A percentile compares a stretch with the other conserved stretches of the same genome.
Conservation (phyloP, 176 grass and related monocot genomes). For the bread wheat (Triticum aestivum) region DNA sequence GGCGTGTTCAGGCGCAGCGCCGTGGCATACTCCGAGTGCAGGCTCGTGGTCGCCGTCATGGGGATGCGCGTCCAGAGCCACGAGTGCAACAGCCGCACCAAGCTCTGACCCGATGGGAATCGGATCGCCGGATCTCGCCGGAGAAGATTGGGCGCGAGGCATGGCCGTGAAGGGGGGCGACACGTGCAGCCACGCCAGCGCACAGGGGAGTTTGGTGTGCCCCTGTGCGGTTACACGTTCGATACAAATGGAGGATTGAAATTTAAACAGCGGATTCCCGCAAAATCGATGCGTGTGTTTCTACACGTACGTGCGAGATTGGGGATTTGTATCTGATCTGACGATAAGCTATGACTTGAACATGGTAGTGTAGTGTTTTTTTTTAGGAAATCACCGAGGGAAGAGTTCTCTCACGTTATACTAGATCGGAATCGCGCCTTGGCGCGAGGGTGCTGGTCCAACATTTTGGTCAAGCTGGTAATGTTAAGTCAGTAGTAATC, state of each 20-base stretch:
- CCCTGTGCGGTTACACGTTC: background rate
- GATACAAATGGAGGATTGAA: background rate
- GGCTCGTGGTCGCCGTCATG: conserved; percentile 28
- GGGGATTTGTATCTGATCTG: background rate
- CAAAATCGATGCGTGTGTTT: background rate
- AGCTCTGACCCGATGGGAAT: conserved; percentile 38
- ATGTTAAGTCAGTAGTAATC: too few species aligned
- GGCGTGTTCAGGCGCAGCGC: conserved; percentile 58
- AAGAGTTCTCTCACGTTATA: too few species aligned
- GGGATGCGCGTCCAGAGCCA: conserved; percentile 47
- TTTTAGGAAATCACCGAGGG: too few species aligned
- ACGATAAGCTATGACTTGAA: too few species aligned
- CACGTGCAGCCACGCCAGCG: background rate
- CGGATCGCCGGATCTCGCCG: background rate
- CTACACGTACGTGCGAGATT: too few species aligned
- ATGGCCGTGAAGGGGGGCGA: background rate
- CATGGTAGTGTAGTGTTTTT: background rate
- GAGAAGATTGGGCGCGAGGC: background rate
- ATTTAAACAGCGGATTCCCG: background rate
- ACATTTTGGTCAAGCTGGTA: too few species aligned
- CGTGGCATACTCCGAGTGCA: conserved; percentile 48
- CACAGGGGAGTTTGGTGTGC: background rate
- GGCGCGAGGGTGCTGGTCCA: too few species aligned
- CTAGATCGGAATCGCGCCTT: too few species aligned
- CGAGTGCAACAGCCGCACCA: conserved; percentile 39